These are phyloP conservation scores for Podaxis mareebaensis DNA, from an alignment of 768 basidiomycete species.

Conservation along the genomic window DNA sequence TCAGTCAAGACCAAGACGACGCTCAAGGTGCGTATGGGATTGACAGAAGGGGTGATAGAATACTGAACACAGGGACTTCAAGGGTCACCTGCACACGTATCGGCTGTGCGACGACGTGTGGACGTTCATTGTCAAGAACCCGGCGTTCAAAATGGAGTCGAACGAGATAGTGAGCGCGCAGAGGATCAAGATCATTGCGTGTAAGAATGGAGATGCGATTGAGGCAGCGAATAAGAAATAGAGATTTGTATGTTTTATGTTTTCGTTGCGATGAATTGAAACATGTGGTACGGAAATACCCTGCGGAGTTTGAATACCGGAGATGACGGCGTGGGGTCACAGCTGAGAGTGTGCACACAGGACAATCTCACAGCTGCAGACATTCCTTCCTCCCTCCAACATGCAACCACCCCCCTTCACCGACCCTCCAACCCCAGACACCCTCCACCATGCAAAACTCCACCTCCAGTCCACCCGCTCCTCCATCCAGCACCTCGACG, in stretches of 20 bases:
- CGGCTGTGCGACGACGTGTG: constrained; percentile 95
- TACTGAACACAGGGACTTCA: not conserved
- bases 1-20: constrained; percentile 94
- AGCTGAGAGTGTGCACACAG: not conserved
- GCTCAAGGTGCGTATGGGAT: constrained; percentile 63
- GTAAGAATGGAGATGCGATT: constrained; percentile 91
- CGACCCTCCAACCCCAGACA: constrained; percentile 61
- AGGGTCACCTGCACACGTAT: constrained; percentile 93
- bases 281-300: constrained; percentile 18
- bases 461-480: constrained; percentile 37
- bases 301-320: constrained; percentile 22
- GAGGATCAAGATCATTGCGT: constrained; percentile 96
- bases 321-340: not conserved
- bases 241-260: not conserved
- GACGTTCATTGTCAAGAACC: constrained; percentile 97
- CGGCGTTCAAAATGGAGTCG: constrained; percentile 94
- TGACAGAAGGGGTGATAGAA: not conserved
- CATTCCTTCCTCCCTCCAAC: not conserved
- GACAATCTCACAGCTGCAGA: not conserved
- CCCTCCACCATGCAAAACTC: constrained; percentile 52
- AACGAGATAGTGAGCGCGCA: constrained; percentile 73
- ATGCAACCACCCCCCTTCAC: constrained; percentile 29
- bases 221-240: constrained; percentile 76
- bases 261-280: not conserved
- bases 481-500: constrained; percentile 37